phyloP scores from a whole-genome alignment of 2,329 filamentous ascomycete species.

The Neurospora sp. region DNA sequence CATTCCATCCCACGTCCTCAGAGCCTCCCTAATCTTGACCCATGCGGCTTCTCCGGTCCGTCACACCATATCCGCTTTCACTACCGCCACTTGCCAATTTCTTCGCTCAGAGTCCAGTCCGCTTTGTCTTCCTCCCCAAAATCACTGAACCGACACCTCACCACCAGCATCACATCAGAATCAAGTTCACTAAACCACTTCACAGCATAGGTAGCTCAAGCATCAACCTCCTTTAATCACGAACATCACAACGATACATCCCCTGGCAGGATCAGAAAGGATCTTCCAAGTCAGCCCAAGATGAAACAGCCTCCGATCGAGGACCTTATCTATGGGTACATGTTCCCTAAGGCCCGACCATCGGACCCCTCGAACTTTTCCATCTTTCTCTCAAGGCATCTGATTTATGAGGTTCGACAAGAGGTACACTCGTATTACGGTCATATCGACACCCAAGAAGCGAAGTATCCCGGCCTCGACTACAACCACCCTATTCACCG shows the following conservation, averaged over 20 bases:
- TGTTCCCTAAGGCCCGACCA: slow-evolving; percentile 59
- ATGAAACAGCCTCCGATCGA: slow-evolving; percentile 68
- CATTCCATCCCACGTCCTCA: neutral
- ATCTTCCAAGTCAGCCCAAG: slow-evolving; percentile 14
- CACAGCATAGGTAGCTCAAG: neutral
- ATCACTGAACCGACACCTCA: neutral
- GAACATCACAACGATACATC: neutral
- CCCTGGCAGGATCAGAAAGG: neutral
- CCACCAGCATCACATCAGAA: neutral
- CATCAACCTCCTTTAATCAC: neutral
- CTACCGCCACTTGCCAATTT: neutral
- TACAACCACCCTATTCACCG: slow-evolving; percentile 65
- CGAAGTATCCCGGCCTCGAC: slow-evolving; percentile 72
- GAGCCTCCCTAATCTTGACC: neutral
- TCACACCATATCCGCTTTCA: neutral
- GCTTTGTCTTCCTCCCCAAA: neutral
- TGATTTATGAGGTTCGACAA: slow-evolving; percentile 68
- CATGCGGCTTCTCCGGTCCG: neutral
- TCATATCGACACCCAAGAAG: slow-evolving; percentile 67
- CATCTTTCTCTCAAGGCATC: slow-evolving; percentile 56
- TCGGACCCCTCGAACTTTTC: slow-evolving; percentile 64
- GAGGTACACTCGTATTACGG: slow-evolving; percentile 73
- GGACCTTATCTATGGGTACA: slow-evolving; percentile 61
- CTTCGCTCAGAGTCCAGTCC: neutral
- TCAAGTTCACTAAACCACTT: neutral